Evolutionary conservation across 345 rosid genomes (phyloP).

Genomic region (Tarenaya hassleriana): DNA sequence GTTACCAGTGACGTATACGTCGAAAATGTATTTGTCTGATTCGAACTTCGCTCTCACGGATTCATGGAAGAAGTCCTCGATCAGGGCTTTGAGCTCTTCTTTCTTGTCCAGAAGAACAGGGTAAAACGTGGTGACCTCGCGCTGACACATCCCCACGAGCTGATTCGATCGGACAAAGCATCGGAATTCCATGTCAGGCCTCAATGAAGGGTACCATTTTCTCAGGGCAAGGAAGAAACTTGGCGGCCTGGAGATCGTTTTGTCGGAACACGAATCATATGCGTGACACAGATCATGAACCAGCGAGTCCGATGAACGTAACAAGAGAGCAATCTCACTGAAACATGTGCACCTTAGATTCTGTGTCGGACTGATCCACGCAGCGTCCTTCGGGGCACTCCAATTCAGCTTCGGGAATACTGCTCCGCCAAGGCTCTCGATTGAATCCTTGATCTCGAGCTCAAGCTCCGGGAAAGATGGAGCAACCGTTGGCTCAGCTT

Average conservation of each 20-base stretch:
- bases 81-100: conserved; percentile 28
- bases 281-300: conserved; percentile 73
- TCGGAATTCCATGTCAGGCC: conserved; percentile 75
- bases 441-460: conserved; percentile 49
- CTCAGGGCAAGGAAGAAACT: conserved; percentile 73
- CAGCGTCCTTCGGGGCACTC: conserved; percentile 90
- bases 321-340: conserved; percentile 57
- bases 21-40: conserved; percentile 55
- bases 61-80: conserved; percentile 40
- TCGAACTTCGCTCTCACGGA: conserved; percentile 43
- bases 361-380: conserved; percentile 77
- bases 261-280: conserved; percentile 60
- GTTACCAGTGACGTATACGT: conserved; percentile 52
- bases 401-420: conserved; percentile 79
- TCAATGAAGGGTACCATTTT: conserved; percentile 61
- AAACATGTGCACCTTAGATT: conserved; percentile 61
- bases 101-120: conserved; percentile 47
- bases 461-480: conserved; percentile 75
- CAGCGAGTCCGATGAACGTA: conserved; percentile 67
- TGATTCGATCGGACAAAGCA: conserved; percentile 48
- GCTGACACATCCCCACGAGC: conserved; percentile 68
- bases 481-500: conserved; percentile 37
- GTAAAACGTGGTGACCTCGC: conserved; percentile 72
- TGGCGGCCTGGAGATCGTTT: conserved; percentile 42
- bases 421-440: conserved; percentile 59